A percentile compares a stretch with the other conserved stretches of the same genome.
These are phyloP conservation scores for Penicillium sp. DNA, from an alignment of 2,329 filamentous ascomycete genomes.

Conservation along the genomic window DNA sequence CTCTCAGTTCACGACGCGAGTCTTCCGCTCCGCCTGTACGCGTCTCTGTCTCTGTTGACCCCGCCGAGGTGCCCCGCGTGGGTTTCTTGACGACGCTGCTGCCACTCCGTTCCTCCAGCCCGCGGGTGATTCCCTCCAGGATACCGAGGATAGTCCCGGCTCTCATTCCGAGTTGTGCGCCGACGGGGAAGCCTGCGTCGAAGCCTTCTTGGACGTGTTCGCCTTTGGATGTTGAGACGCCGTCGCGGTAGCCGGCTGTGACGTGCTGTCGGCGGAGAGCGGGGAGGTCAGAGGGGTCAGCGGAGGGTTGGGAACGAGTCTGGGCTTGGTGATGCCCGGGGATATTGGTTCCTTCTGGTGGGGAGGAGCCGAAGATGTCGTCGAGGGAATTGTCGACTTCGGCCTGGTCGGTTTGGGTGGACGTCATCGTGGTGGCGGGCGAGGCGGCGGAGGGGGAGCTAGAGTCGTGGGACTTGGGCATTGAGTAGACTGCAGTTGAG, in stretches of 20 bases:
- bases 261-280: conserved; percentile 76
- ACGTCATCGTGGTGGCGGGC: conserved; percentile 29
- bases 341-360: conserved; percentile 24
- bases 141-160: conserved; percentile 77
- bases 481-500: too few relatives aligned
- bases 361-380: conserved; percentile 49
- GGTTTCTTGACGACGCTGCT: conserved; percentile 33
- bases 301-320: not conserved
- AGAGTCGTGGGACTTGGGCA: conserved; percentile 13
- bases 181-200: conserved; percentile 85
- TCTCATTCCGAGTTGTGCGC: conserved; percentile 75
- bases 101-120: conserved; percentile 33
- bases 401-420: conserved; percentile 21
- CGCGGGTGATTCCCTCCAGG: conserved; percentile 68
- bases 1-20: conserved; percentile 44
- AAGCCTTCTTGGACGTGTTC: conserved; percentile 82
- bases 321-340: not conserved
- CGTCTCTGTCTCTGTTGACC: not conserved
- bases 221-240: conserved; percentile 75
- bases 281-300: conserved; percentile 68
- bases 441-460: conserved; percentile 22
- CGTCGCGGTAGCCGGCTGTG: conserved; percentile 89
- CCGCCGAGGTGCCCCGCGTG: conserved; percentile 22
- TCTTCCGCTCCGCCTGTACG: not conserved
- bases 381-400: conserved; percentile 37